These are phyloP conservation scores for Cadophora malorum DNA, from an alignment of 2,329 filamentous ascomycete species.

Conservation along the genomic window DNA sequence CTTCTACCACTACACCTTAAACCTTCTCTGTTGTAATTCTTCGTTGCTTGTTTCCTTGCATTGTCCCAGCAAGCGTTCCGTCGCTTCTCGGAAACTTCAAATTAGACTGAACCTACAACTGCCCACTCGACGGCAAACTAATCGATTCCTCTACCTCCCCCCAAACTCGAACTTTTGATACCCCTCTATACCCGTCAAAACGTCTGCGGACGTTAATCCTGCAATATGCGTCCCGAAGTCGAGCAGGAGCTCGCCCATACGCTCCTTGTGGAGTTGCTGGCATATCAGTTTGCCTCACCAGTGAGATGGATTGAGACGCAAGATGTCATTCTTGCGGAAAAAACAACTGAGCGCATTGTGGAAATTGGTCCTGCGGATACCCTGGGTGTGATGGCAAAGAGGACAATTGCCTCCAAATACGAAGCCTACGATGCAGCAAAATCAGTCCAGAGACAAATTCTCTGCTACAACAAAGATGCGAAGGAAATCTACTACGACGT, in stretches of 20 bases:
- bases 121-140: conserved; percentile 19
- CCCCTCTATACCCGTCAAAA: conserved; percentile 31
- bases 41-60: conserved; percentile 24
- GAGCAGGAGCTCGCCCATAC: conserved; percentile 99
- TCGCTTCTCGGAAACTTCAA: conserved; percentile 25
- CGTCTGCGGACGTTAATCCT: conserved; percentile 42
- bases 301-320: conserved; percentile 99
- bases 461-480: conserved; percentile 99
- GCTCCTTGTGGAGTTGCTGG: conserved; percentile 95
- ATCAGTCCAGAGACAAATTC: conserved; percentile 93
- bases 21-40: conserved; percentile 16
- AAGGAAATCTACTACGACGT: conserved; percentile 99
- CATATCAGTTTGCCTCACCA: conserved; percentile 98
- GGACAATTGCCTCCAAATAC: conserved; percentile 95
- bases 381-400: conserved; percentile 95
- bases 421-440: conserved; percentile 98
- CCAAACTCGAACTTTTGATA: conserved; percentile 24
- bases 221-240: conserved; percentile 93
- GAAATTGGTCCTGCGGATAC: conserved; percentile 98
- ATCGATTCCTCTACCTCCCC: conserved; percentile 3
- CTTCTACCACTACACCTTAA: conserved; percentile 1
- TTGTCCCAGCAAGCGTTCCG: conserved; percentile 22
- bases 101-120: conserved; percentile 22
- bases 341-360: conserved; percentile 94
- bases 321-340: conserved; percentile 98